Evolutionary conservation across 192 early-diverging fungal genomes (phyloP).

Genomic region (Globomyces pollinis-pini): DNA sequence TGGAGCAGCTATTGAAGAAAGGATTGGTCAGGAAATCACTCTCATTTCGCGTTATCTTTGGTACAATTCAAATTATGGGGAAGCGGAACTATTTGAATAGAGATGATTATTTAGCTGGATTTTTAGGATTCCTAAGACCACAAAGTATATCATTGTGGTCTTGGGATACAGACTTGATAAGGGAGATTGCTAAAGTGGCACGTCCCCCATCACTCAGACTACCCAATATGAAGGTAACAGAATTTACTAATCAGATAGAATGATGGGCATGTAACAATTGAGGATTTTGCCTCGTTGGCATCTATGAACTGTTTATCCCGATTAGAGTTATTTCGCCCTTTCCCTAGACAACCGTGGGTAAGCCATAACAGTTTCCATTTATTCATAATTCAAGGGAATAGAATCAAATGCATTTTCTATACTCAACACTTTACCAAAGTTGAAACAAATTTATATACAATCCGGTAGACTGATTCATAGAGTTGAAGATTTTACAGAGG

Average conservation of each 20-base stretch:
- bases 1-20: constrained; percentile 16
- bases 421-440: constrained; percentile 1
- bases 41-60: constrained; percentile 21
- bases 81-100: constrained; percentile 3
- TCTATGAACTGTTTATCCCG: constrained; percentile 5
- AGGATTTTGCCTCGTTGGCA: background rate
- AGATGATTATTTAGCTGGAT: constrained; percentile 8
- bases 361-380: no score
- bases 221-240: constrained; percentile 24
- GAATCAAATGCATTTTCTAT: constrained; percentile 20
- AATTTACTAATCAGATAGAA: constrained; percentile 12
- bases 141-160: constrained; percentile 22
- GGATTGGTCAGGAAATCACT: background rate
- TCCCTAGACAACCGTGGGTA: constrained; percentile 27
- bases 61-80: constrained; percentile 15
- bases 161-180: constrained; percentile 24
- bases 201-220: constrained; percentile 10
- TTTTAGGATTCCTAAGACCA: background rate
- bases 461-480: constrained; percentile 18
- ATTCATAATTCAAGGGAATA: no score
- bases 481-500: background rate
- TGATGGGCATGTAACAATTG: constrained; percentile 13
- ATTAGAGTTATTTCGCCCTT: constrained; percentile 25
- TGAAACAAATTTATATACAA: constrained; percentile 15
- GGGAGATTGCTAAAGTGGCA: constrained; percentile 3